A percentile compares a stretch with the other conserved stretches of the same genome.
phyloP scores from a whole-genome alignment of 2,329 filamentous ascomycete genomes.

The Calonectria henricotiae region DNA sequence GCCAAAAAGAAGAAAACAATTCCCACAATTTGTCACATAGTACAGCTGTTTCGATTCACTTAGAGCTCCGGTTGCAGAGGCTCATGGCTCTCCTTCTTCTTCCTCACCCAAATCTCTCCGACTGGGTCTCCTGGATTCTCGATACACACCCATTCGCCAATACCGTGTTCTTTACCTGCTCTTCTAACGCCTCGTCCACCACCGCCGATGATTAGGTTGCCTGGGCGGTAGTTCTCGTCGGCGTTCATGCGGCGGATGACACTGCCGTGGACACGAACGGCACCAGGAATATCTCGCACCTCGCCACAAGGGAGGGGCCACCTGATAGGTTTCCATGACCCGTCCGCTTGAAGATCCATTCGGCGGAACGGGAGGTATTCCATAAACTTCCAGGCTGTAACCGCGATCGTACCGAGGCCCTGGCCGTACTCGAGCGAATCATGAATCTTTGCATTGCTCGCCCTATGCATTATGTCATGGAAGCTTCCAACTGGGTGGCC shows the following conservation, averaged over 20 bases:
- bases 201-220: slow-evolving; percentile 85
- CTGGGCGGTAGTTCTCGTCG: slow-evolving; percentile 79
- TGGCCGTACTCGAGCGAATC: slow-evolving; percentile 79
- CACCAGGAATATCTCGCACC: slow-evolving; percentile 81
- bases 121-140: slow-evolving; percentile 77
- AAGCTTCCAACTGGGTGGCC: slow-evolving; percentile 61
- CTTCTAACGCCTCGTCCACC: slow-evolving; percentile 79
- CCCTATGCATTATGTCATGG: slow-evolving; percentile 72
- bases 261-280: slow-evolving; percentile 81
- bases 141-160: slow-evolving; percentile 81
- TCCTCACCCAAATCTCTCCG: slow-evolving; percentile 77
- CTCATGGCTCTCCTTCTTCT: slow-evolving; percentile 42
- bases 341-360: slow-evolving; percentile 83
- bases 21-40: neutral
- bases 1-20: neutral
- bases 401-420: slow-evolving; percentile 71
- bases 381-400: slow-evolving; percentile 83
- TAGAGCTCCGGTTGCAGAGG: slow-evolving; percentile 5
- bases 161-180: slow-evolving; percentile 76
- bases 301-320: slow-evolving; percentile 87
- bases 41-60: neutral
- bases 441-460: slow-evolving; percentile 74
- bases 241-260: slow-evolving; percentile 81
- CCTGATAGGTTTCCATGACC: slow-evolving; percentile 84
- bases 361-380: slow-evolving; percentile 86